Conservation (phyloP, 208 protist species). For the Wallacemonas sp. region DNA sequence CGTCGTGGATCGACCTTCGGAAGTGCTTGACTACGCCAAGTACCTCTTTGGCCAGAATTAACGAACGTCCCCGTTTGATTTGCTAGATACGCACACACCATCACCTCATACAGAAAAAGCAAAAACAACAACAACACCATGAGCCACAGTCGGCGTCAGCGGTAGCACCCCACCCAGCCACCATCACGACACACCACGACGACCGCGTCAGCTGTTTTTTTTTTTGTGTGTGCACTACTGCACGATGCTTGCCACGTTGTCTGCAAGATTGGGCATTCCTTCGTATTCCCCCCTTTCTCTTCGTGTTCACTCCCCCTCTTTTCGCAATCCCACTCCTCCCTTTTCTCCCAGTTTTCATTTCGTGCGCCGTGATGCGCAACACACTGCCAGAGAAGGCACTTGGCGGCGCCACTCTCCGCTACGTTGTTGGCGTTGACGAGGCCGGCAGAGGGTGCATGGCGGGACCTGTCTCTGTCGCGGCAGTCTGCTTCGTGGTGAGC, state of each 20-base stretch:
- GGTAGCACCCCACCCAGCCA: no score
- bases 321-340: neutral
- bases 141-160: neutral
- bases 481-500: conserved; percentile 33
- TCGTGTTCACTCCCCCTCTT: neutral
- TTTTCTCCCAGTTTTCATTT: no score
- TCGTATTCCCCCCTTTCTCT: neutral
- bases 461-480: conserved; percentile 50
- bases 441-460: conserved; percentile 62
- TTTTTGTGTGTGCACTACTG: no score
- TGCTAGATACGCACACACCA: neutral
- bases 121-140: neutral
- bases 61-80: no score
- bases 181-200: no score
- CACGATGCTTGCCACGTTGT: no score
- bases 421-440: conserved; percentile 56
- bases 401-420: conserved; percentile 22
- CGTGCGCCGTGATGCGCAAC: neutral
- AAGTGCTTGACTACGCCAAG: conserved; percentile 13
- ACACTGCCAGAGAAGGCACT: neutral
- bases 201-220: no score
- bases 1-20: neutral
- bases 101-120: neutral
- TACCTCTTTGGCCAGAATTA: conserved; percentile 7
- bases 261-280: neutral